phyloP scores from a whole-genome alignment of 768 basidiomycete species.

The Suillus decipiens region DNA sequence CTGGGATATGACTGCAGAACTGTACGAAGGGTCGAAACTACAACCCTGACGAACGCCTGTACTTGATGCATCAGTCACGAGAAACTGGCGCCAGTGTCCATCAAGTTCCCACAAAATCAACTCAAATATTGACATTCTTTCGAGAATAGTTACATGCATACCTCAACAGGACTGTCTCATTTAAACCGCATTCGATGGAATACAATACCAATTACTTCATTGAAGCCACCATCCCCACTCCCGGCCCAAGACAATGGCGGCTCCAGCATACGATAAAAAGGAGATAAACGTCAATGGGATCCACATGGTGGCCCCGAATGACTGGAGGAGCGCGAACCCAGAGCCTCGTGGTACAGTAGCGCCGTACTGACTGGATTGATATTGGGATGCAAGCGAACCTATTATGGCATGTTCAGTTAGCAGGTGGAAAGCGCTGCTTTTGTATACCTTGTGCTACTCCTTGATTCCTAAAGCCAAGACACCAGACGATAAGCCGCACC shows the following conservation, averaged over 20 bases:
- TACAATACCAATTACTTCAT: not conserved
- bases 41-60: no score
- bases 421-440: not conserved
- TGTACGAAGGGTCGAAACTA: no score
- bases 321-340: conserved; percentile 9
- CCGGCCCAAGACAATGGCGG: not conserved
- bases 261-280: not conserved
- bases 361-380: conserved; percentile 10
- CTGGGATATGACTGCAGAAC: no score
- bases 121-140: not conserved
- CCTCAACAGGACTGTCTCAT: not conserved
- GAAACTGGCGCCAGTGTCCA: not conserved
- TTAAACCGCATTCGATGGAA: not conserved
- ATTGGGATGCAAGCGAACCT: conserved; percentile 13
- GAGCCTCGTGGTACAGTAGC: conserved; percentile 9
- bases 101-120: not conserved
- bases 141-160: not conserved
- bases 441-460: conserved; percentile 7
- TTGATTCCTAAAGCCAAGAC: conserved; percentile 2
- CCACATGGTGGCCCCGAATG: conserved; percentile 6
- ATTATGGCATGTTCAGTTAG: not conserved
- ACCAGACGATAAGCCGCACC: not conserved
- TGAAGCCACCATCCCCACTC: not conserved
- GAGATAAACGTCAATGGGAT: not conserved
- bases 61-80: not conserved